These are phyloP conservation scores for Cryptococcus depauperatus DNA, from an alignment of 1,284 basidiomycete species.

Conservation along the genomic window DNA sequence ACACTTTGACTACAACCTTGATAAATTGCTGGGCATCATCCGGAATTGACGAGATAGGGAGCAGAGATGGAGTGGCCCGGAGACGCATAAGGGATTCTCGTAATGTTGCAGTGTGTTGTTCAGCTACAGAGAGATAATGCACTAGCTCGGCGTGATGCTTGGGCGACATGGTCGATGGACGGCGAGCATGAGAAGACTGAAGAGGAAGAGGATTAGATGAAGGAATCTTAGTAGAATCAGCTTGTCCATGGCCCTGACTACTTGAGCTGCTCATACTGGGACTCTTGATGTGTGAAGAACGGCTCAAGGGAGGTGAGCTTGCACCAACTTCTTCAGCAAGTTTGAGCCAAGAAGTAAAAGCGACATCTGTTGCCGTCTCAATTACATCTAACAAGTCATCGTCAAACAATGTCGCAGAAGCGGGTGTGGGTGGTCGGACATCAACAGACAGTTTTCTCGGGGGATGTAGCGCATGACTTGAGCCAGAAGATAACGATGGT, in stretches of 20 bases:
- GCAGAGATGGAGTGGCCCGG: constrained; percentile 31
- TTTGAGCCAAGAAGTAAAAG: constrained; percentile 46
- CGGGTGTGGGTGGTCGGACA: constrained; percentile 40
- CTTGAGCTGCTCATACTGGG: constrained; percentile 18
- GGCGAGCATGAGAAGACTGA: constrained; percentile 2
- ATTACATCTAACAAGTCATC: constrained; percentile 47
- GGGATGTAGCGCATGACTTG: constrained; percentile 20
- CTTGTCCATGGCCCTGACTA: constrained; percentile 4
- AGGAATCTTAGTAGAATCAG: constrained; percentile 12
- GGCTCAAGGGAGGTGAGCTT: constrained; percentile 16
- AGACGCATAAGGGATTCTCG: constrained; percentile 37
- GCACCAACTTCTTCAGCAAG: constrained; percentile 46
- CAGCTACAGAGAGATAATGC: constrained; percentile 33
- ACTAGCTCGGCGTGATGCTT: constrained; percentile 36
- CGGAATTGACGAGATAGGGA: constrained; percentile 25
- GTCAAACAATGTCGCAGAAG: constrained; percentile 43
- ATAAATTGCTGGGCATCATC: constrained; percentile 38
- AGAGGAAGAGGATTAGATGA: constrained; percentile 5
- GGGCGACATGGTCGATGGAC: constrained; percentile 29
- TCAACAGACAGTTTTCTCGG: constrained; percentile 37
- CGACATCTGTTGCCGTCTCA: constrained; percentile 46
- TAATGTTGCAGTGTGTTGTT: constrained; percentile 33
- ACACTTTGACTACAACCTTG: constrained; percentile 47
- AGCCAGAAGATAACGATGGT: constrained; percentile 32
- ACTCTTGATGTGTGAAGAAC: constrained; percentile 12